A percentile compares a stretch with the other conserved stretches of the same genome.
Conservation (phyloP, 345 rosid genomes). For the Hypericum androsaemum region DNA sequence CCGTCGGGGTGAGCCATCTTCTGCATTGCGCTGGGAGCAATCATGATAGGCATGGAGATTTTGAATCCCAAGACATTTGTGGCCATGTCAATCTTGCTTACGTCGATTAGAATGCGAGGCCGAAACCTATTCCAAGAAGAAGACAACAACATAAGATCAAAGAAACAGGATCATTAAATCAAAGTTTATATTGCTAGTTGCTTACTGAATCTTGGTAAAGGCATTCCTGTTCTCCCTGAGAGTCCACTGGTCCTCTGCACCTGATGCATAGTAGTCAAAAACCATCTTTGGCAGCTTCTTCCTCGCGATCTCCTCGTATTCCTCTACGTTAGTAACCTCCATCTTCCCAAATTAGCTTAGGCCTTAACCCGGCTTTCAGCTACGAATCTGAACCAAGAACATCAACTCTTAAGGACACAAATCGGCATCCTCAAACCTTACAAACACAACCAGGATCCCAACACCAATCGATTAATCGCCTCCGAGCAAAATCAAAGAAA, state of each 20-base stretch:
- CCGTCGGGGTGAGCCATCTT: slow-evolving; percentile 98
- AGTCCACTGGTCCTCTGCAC: slow-evolving; percentile 97
- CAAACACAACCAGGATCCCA: no score
- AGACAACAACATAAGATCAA: no score
- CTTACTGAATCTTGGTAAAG: slow-evolving; percentile 80
- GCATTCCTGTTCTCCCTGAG: slow-evolving; percentile 75
- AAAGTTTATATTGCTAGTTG: not conserved
- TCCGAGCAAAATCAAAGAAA: no score
- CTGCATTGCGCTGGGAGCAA: slow-evolving; percentile 96
- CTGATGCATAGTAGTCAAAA: slow-evolving; percentile 85
- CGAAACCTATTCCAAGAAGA: slow-evolving; percentile 44
- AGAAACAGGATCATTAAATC: no score
- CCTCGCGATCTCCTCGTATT: slow-evolving; percentile 79
- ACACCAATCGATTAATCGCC: no score
- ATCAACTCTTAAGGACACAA: no score
- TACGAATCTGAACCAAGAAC: no score
- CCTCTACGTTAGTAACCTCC: slow-evolving; percentile 87
- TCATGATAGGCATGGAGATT: slow-evolving; percentile 90
- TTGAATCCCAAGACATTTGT: slow-evolving; percentile 77
- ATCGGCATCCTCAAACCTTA: no score
- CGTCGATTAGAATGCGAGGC: slow-evolving; percentile 84
- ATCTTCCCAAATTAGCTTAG: slow-evolving; percentile 15
- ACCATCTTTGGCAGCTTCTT: slow-evolving; percentile 88
- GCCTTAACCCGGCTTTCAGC: not conserved
- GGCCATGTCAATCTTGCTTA: slow-evolving; percentile 67